Evolutionary conservation across 78 protist genomes (phyloP).

Genomic region (Dictyostelium purpureum): DNA sequence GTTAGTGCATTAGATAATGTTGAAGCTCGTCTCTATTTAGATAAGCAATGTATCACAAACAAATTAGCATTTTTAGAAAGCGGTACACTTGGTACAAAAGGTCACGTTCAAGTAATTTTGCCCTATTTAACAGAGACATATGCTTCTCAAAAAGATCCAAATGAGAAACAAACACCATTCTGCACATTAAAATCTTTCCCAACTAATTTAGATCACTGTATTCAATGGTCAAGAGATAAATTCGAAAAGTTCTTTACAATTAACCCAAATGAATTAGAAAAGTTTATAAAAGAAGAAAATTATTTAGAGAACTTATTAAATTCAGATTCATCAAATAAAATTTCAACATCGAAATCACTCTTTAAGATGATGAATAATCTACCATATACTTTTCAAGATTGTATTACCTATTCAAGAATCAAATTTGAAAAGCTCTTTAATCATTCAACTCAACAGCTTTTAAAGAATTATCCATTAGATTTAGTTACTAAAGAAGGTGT

Average conservation of each 20-base stretch:
- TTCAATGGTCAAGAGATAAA: conserved; percentile 96
- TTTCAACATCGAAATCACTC: neutral
- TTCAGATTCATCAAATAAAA: conserved; percentile 22
- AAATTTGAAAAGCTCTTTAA: conserved; percentile 78
- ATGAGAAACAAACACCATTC: conserved; percentile 91
- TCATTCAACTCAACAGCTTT: conserved; percentile 25
- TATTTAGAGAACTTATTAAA: conserved; percentile 18
- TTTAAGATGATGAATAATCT: conserved; percentile 28
- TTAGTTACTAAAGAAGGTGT: conserved; percentile 67
- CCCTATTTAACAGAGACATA: conserved; percentile 77
- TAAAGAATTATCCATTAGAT: conserved; percentile 75
- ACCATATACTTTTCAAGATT: conserved; percentile 44
- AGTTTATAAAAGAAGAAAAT: conserved; percentile 56
- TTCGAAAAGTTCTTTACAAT: conserved; percentile 90
- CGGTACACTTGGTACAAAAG: conserved; percentile 98
- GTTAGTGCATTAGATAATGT: conserved; percentile 97
- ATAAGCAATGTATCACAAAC: conserved; percentile 90
- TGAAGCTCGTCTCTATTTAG: conserved; percentile 96
- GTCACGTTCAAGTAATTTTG: conserved; percentile 92
- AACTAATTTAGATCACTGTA: conserved; percentile 92
- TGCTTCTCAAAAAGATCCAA: conserved; percentile 71
- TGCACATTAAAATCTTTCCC: conserved; percentile 99
- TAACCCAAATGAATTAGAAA: conserved; percentile 85
- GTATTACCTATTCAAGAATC: conserved; percentile 38
- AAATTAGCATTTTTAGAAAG: conserved; percentile 95